A percentile compares a stretch with the other conserved stretches of the same genome.
phyloP scores from a whole-genome alignment of 495 filamentous ascomycete species.

The Neurospora hispaniola region DNA sequence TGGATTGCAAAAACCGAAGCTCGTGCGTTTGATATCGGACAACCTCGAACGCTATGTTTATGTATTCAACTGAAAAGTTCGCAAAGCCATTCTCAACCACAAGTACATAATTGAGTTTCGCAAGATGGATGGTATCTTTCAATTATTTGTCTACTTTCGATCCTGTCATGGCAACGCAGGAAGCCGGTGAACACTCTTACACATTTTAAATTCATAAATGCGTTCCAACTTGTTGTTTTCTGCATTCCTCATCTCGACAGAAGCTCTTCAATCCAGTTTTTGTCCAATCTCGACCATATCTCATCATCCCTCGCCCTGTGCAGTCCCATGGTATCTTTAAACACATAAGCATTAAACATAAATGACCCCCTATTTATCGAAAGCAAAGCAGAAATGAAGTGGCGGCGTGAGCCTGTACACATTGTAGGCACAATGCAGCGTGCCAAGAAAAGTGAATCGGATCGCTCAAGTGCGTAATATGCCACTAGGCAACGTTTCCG shows the following conservation, averaged over 20 bases:
- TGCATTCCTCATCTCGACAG: not conserved
- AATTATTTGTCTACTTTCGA: not conserved
- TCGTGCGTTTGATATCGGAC: not conserved
- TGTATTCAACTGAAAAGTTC: not conserved
- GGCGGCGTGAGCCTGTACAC: not conserved
- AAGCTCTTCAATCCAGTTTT: not conserved
- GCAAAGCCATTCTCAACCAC: not conserved
- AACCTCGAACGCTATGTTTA: not conserved
- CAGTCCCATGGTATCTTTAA: constrained; percentile 4
- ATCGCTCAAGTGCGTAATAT: not conserved
- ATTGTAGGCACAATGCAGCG: not conserved
- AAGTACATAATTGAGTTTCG: not conserved
- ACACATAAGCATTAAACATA: constrained; percentile 3
- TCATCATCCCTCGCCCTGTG: not conserved
- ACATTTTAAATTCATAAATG: not conserved
- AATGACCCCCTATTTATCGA: not conserved
- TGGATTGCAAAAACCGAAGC: not conserved
- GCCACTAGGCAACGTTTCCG: not conserved
- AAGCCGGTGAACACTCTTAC: not conserved
- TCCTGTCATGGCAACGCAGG: not conserved
- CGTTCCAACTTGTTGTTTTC: not conserved
- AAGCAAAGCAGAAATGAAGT: not conserved
- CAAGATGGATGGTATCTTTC: not conserved
- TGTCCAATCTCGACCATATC: not conserved
- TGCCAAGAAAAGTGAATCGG: not conserved